A percentile compares a stretch with the other conserved stretches of the same genome.
phyloP scores from a whole-genome alignment of 306 rosid species.

The Inga leiocalycina region DNA sequence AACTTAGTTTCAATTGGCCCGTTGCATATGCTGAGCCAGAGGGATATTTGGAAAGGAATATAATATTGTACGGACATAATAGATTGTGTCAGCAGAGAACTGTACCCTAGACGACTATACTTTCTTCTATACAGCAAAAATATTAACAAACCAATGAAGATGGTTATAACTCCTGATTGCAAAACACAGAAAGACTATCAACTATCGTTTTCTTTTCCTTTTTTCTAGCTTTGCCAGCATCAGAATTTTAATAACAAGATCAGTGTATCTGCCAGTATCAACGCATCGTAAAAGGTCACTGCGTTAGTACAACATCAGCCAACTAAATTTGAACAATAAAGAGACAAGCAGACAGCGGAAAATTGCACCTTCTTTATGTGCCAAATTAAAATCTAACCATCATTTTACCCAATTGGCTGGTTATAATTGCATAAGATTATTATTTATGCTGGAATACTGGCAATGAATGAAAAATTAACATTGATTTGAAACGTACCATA shows the following conservation, averaged over 20 bases:
- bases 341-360: background rate
- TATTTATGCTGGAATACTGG: background rate
- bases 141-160: background rate
- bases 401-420: background rate
- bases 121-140: background rate
- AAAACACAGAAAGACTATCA: background rate
- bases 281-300: background rate
- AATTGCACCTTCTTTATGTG: background rate
- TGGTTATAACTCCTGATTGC: background rate
- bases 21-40: constrained; percentile 17
- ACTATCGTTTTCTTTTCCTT: background rate
- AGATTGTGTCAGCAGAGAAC: background rate
- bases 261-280: background rate
- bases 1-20: background rate
- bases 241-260: background rate
- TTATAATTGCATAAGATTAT: background rate
- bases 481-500: constrained; percentile 52
- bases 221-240: background rate
- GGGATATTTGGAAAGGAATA: background rate
- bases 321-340: background rate
- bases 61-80: constrained; percentile 7
- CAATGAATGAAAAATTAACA: background rate
- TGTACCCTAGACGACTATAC: background rate
- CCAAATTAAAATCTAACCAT: background rate
- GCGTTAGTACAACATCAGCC: background rate